phyloP scores from a whole-genome alignment of 2,329 filamentous ascomycete genomes.

The Beauveria asiatica region DNA sequence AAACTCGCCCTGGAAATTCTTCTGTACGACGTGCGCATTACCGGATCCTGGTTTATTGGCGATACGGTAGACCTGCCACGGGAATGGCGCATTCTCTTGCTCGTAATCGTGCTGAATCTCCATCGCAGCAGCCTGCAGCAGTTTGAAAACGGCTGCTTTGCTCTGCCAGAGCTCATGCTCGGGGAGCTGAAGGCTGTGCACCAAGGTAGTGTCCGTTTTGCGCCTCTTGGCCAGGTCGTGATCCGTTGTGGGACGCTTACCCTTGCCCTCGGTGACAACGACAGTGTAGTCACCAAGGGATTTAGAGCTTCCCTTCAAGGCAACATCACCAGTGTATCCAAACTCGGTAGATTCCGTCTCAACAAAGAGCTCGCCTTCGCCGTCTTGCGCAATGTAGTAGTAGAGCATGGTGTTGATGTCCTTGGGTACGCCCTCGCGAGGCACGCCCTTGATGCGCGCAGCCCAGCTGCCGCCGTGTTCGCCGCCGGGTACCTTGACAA shows the following conservation, averaged over 20 bases:
- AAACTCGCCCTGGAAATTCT: slow-evolving; percentile 81
- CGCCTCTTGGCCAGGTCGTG: slow-evolving; percentile 62
- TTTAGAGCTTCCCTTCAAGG: slow-evolving; percentile 59
- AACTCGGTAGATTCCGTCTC: slow-evolving; percentile 40
- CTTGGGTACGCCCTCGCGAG: slow-evolving; percentile 57
- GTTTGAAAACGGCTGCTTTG: slow-evolving; percentile 54
- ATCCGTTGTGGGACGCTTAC: slow-evolving; percentile 51
- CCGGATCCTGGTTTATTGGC: slow-evolving; percentile 58
- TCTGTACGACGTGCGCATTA: slow-evolving; percentile 84
- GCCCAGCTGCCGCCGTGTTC: slow-evolving; percentile 86
- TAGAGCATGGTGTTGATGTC: slow-evolving; percentile 68
- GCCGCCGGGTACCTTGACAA: slow-evolving; percentile 86
- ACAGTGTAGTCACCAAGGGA: slow-evolving; percentile 75
- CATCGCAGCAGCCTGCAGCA: slow-evolving; percentile 43
- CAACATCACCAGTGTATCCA: slow-evolving; percentile 53
- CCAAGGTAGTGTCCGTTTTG: slow-evolving; percentile 66
- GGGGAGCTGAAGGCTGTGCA: slow-evolving; percentile 60
- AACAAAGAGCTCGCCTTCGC: slow-evolving; percentile 55
- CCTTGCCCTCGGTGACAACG: slow-evolving; percentile 62
- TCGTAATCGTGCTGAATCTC: slow-evolving; percentile 40
- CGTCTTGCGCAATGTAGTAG: slow-evolving; percentile 78
- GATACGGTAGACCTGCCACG: slow-evolving; percentile 78
- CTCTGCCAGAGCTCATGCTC: slow-evolving; percentile 73
- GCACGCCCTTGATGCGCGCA: slow-evolving; percentile 73
- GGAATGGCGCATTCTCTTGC: slow-evolving; percentile 64